Evolutionary conservation across 345 rosid species (phyloP), one percentile per base, ranked within the genome.

Genomic region (Citrus glauca): DNA sequence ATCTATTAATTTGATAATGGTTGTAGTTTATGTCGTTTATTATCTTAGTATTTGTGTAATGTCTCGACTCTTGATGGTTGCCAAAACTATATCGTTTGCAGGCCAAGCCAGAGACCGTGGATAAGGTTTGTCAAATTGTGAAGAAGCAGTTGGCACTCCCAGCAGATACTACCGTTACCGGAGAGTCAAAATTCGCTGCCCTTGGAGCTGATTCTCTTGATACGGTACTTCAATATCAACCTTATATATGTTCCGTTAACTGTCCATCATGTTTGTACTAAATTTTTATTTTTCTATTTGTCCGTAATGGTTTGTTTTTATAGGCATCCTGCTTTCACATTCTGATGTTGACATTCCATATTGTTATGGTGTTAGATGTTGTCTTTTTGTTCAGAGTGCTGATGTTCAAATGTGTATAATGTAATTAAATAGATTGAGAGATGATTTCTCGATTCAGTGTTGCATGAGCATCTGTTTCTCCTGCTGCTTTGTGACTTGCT

Each of bases 181-280:
- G 85, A 73, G 90, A 86, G 8, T 87, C 88, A n/a, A 87, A 85
- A 74, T 89, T 89, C 16, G 24, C 82, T 62, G 79, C 79, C 33
- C 87, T 87, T 27, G 90, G 89, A 70, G 88, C 90, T 53, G 90
- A 85, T 79, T 86, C 89, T 67, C 90, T 87, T 19, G 92, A 89
- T 81, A 87, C 89, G 76, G 92, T 85, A 86, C 65, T 40, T 59
- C 40, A 48, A 20, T 37, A 35, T 16, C 37, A n/a, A 16, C 68
- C 70, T 4, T 57, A 24, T 33, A 45, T 13, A 9, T 30, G 9
- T 45, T 22, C 14, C 20, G 2, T 32, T 30, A 14, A 33, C 25
- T 25, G 73, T 63, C 81, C 86, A 77, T 79, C 25, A 85, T 83
- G 16, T 86, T 79, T 85, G 80, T 57, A 74, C 79, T 1, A 86